phyloP scores from a whole-genome alignment of 768 basidiomycete species.

The Kwoniella botswanensis region DNA sequence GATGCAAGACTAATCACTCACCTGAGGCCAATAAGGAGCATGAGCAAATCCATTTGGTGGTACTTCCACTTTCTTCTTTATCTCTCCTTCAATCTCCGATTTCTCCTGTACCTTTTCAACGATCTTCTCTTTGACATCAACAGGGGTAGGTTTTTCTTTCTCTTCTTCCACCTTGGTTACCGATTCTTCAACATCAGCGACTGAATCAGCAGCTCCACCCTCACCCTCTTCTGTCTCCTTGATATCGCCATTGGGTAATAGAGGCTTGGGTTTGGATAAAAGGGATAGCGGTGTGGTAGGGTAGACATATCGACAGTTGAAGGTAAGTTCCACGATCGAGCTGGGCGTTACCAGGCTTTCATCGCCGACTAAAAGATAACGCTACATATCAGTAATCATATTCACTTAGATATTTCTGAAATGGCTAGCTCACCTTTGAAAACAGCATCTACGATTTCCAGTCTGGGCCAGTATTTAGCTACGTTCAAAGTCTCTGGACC shows the following conservation, averaged over 20 bases:
- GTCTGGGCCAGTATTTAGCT: constrained; percentile 68
- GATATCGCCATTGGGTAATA: constrained; percentile 18
- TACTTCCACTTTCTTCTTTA: constrained; percentile 67
- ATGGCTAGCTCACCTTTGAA: constrained; percentile 74
- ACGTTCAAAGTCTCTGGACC: constrained; percentile 66
- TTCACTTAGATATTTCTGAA: neutral
- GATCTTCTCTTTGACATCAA: constrained; percentile 44
- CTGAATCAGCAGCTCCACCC: constrained; percentile 23
- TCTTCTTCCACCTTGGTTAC: constrained; percentile 54
- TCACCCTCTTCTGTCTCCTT: constrained; percentile 50
- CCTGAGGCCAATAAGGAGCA: constrained; percentile 89
- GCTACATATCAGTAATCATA: constrained; percentile 6
- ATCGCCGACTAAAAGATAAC: constrained; percentile 72
- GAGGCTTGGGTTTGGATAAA: constrained; percentile 3
- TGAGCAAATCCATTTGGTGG: constrained; percentile 71
- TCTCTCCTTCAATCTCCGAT: constrained; percentile 43
- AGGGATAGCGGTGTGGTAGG: constrained; percentile 58
- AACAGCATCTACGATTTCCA: constrained; percentile 77
- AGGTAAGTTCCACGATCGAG: constrained; percentile 81
- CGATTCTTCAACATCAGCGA: constrained; percentile 55
- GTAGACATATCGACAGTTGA: constrained; percentile 77
- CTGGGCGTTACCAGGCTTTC: constrained; percentile 86
- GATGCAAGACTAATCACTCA: constrained; percentile 59
- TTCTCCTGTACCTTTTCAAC: constrained; percentile 25
- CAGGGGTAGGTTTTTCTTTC: constrained; percentile 60